phyloP scores from a whole-genome alignment of 139 green algal species.

The Coelastrella sp. region DNA sequence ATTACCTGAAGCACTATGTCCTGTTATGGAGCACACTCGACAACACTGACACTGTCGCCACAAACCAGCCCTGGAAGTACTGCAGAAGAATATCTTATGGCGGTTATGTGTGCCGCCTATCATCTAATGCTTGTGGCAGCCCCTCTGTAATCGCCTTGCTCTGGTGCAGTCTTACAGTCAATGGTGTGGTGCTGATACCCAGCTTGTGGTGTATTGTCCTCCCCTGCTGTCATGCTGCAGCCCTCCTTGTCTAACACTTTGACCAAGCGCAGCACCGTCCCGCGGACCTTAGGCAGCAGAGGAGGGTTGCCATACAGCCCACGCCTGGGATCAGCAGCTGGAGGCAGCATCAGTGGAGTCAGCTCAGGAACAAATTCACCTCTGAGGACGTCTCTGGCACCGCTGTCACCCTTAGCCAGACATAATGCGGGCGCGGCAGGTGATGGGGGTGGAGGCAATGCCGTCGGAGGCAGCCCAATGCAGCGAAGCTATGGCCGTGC shows the following conservation, averaged over 20 bases:
- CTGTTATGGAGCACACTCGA: no score
- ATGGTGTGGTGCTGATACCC: neutral
- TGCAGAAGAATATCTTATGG: no score
- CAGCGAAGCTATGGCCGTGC: neutral
- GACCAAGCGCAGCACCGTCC: constrained; percentile 27
- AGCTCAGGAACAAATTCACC: neutral
- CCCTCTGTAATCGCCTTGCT: no score
- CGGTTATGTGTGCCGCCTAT: no score
- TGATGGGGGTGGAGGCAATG: neutral
- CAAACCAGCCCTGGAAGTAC: no score
- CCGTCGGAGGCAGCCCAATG: neutral
- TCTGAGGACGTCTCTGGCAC: neutral
- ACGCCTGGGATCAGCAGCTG: neutral
- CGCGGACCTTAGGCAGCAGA: constrained; percentile 2
- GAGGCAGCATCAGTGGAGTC: neutral
- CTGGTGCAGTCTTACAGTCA: no score
- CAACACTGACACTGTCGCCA: no score
- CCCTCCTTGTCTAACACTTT: constrained; percentile 1
- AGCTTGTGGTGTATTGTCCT: neutral
- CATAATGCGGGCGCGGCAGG: neutral
- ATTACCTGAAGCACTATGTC: no score
- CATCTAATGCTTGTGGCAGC: no score
- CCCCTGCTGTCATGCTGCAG: neutral
- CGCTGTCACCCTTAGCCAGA: neutral
- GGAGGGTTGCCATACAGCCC: constrained; percentile 34